These are phyloP conservation scores for Penicillium capsulatum DNA, from an alignment of 2,329 filamentous ascomycete species.

Conservation along the genomic window DNA sequence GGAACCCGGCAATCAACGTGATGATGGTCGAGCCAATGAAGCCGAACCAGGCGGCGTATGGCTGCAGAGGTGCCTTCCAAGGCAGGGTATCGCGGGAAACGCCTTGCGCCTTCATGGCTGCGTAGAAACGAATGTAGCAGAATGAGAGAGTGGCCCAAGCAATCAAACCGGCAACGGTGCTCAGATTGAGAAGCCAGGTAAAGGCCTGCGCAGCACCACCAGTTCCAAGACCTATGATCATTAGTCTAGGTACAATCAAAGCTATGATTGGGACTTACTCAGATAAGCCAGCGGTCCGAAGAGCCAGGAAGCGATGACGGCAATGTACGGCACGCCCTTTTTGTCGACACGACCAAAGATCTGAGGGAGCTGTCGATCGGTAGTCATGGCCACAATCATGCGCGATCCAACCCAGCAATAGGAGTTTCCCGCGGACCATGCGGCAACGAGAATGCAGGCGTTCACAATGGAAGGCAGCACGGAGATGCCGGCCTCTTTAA, in stretches of 20 bases:
- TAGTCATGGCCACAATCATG: conserved; percentile 57
- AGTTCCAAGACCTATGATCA: conserved; percentile 26
- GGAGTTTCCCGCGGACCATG: conserved; percentile 42
- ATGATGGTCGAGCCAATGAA: conserved; percentile 58
- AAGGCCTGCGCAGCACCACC: conserved; percentile 39
- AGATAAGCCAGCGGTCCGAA: conserved; percentile 44
- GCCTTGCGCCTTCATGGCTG: conserved; percentile 41
- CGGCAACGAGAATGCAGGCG: conserved; percentile 35
- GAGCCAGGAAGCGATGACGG: conserved; percentile 53
- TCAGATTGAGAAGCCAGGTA: conserved; percentile 43
- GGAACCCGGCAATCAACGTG: conserved; percentile 65
- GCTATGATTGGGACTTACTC: conserved; percentile 17
- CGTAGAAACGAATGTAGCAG: conserved; percentile 53
- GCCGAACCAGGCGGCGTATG: conserved; percentile 60
- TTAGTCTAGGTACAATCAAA: background rate
- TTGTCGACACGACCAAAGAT: conserved; percentile 53
- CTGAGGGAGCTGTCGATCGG: conserved; percentile 56
- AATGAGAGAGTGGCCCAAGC: conserved; percentile 44
- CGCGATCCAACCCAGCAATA: conserved; percentile 53
- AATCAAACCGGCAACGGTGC: conserved; percentile 46
- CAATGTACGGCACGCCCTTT: conserved; percentile 55
- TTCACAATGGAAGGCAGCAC: conserved; percentile 35
- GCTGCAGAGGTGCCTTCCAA: conserved; percentile 50
- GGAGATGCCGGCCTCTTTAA: conserved; percentile 31
- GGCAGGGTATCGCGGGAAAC: conserved; percentile 41